Percentiles rank a stretch among this genome's conserved stretches.
Evolutionary conservation across 352 stramenopile genomes (phyloP).

Genomic region (Globisporangium emineosum): DNA sequence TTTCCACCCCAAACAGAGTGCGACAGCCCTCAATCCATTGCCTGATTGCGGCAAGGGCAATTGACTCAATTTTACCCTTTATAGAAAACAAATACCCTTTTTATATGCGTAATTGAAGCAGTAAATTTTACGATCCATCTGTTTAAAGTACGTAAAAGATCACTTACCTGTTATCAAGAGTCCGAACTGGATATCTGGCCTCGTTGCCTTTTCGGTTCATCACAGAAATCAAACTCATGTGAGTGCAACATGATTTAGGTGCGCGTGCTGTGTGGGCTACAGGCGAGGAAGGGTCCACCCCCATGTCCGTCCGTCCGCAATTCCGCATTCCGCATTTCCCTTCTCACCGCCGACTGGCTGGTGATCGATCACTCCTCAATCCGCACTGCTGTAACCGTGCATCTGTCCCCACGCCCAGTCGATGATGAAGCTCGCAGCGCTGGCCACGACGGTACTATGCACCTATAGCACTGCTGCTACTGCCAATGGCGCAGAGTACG

Average conservation of each 20-base stretch:
- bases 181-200: constrained; percentile 1
- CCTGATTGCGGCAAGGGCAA: not conserved
- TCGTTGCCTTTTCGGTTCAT: not conserved
- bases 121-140: not conserved
- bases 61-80: not conserved
- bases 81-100: not conserved
- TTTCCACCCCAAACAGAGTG: not conserved
- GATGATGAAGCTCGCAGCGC: constrained; percentile 1
- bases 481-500: constrained; percentile 23
- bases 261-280: not conserved
- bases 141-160: not conserved
- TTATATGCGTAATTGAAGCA: too few species aligned
- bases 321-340: not conserved
- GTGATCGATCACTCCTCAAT: not conserved
- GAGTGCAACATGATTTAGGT: not conserved
- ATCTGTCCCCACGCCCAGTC: not conserved
- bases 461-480: not conserved
- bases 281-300: not conserved
- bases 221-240: constrained; percentile 3
- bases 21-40: not conserved
- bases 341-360: not conserved
- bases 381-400: not conserved
- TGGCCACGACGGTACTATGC: not conserved
- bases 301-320: not conserved
- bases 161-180: not conserved